Percentiles rank a stretch among this genome's conserved stretches.
Evolutionary conservation across 2,329 filamentous ascomycete genomes (phyloP).

Genomic region (Didymella arachidicola): DNA sequence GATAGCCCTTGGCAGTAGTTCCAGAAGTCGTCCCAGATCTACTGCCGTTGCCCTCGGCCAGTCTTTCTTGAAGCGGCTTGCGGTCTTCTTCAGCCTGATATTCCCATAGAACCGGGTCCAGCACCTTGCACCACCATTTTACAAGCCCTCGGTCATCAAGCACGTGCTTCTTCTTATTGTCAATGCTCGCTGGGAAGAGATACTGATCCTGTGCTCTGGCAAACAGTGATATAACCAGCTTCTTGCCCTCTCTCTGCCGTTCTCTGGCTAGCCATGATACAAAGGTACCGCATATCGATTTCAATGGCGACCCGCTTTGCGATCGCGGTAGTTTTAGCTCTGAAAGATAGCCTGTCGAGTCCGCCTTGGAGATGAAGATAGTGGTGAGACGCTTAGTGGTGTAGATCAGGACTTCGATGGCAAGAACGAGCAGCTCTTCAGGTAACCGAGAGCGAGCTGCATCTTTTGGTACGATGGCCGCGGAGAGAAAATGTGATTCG

Average conservation of each 20-base stretch:
- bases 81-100: conserved; percentile 54
- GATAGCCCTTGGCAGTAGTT: conserved; percentile 71
- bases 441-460: conserved; percentile 27
- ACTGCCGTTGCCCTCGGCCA: conserved; percentile 41
- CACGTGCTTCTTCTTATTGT: conserved; percentile 87
- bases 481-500: conserved; percentile 80
- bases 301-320: conserved; percentile 71
- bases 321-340: conserved; percentile 64
- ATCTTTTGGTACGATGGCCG: conserved; percentile 57
- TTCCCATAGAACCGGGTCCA: conserved; percentile 75
- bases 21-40: conserved; percentile 32
- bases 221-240: conserved; percentile 85
- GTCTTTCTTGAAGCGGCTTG: conserved; percentile 41
- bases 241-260: conserved; percentile 69
- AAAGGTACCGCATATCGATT: conserved; percentile 76
- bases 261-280: conserved; percentile 75
- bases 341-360: conserved; percentile 88
- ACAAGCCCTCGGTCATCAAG: conserved; percentile 89
- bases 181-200: conserved; percentile 88
- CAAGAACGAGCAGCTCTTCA: conserved; percentile 74
- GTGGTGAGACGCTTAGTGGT: conserved; percentile 80
- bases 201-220: conserved; percentile 93
- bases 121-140: conserved; percentile 92
- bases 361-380: conserved; percentile 94
- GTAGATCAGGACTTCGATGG: conserved; percentile 88